Evolutionary conservation across 441 rosid genomes (phyloP), one percentile per base, ranked within the genome.

Genomic region (Breynia disticha): DNA sequence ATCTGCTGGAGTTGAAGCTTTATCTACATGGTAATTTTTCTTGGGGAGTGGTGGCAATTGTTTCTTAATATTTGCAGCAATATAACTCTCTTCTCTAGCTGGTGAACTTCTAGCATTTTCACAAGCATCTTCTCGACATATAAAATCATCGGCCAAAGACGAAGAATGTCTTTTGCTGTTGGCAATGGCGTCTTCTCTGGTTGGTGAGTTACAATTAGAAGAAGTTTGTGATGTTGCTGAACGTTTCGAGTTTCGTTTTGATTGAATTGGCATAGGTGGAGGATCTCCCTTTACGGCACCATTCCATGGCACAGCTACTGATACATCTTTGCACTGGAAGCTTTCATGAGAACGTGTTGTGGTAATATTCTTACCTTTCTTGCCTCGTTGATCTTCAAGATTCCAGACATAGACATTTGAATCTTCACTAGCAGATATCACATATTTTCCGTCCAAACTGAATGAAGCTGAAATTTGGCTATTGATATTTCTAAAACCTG

Each of bases 401-500:
- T 74, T 88, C 95, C 97, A 91, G 0, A 86, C 50, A 22, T 75
- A 88, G 20, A 91, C 95, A 4, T 84, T 79, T 28, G 94, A 78
- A 65, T 91, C 97, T 73, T 91, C 97, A 24, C 97, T 88, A 7
- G 98, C 95, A 17, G 77, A 71, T 7, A 86, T 54, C 44, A 91
- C 68, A 46, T 81, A 71, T 55, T 78, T 88, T 13, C 90, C 97
- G 24, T 86, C 82, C 46, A 55, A 67, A 37, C 87, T 80, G 70
- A 75, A 91, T 5, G 95, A 83, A 59, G 98, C 98, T 11, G 95
- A 65, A 42, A 91, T 86, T 67, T 91, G 97, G 65, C 97, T 84
- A 67, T 74, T 72, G 19, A 82, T 74, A 55, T 91, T 91, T 68
- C 83, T 72, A 53, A 86, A 79, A 42, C 97, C 98, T 91, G 85